phyloP scores from a whole-genome alignment of 441 rosid species.

The Euphorbia celastroides region DNA sequence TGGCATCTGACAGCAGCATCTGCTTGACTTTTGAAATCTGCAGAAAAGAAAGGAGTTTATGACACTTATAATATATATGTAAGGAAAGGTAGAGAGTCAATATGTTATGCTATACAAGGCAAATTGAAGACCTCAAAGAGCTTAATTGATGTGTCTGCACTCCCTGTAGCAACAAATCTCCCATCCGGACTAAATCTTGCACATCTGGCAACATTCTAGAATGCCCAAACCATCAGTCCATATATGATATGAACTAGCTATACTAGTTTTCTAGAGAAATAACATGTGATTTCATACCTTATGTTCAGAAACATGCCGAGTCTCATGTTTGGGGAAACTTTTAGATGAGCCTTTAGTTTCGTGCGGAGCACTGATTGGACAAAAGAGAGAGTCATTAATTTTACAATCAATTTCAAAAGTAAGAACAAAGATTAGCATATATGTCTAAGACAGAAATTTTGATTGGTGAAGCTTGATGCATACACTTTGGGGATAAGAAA shows the following conservation, averaged over 20 bases:
- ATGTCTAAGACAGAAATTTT: not conserved
- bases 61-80: not conserved
- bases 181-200: conserved; percentile 90
- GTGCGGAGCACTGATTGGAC: conserved; percentile 37
- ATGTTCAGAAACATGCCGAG: conserved; percentile 66
- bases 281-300: conserved; percentile 37
- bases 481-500: not conserved
- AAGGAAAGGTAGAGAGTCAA: conserved; percentile 7
- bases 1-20: conserved; percentile 61
- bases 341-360: conserved; percentile 47
- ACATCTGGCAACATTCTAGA: conserved; percentile 79
- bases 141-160: conserved; percentile 88
- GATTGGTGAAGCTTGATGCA: not conserved
- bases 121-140: conserved; percentile 58
- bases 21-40: conserved; percentile 78
- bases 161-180: conserved; percentile 75
- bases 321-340: conserved; percentile 55
- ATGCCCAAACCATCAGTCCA: conserved; percentile 27
- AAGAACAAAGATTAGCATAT: not conserved
- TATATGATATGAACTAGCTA: conserved; percentile 2
- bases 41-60: conserved; percentile 14
- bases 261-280: conserved; percentile 2
- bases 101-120: not conserved
- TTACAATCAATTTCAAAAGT: not conserved
- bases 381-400: conserved; percentile 16